Base-by-base conservation (phyloP, 2,329 filamentous ascomycete species). In the Nemania bipapillata region DNA sequence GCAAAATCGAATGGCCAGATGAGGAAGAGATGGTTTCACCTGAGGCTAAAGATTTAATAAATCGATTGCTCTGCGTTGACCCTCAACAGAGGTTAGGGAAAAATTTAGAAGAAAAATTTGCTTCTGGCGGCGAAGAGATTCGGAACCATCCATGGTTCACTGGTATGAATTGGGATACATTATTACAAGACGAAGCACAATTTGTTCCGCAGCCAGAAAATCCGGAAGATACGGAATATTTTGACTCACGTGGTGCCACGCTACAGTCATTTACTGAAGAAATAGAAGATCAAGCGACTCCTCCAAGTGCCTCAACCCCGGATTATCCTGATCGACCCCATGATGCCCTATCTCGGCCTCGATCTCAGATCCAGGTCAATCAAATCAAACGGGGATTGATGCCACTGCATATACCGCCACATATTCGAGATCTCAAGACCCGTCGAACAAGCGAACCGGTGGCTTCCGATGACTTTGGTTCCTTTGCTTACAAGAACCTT, bases 181-280 rank as follows among this genome's bases (percentile, higher is more conserved):
- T 99, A 22, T 86, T 97, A n/a, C 91, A 98, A 76, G 95, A 98
- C 72, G 94, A 97, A 77, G 94, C 96, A 3, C 93, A 97, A 67
- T 99, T 99, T 78, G 91, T 99, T 11, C 96, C 96, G 0, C 92
- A 92, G 47, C 91, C 92, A 1, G 93, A 97, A 76, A 95, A 99
- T 74, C 94, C 93, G 0, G 96, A 99, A 79, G 95, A 99, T 77
- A 99, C 96, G 0, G 96, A 99, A 77, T 99, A 99, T 77, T 99
- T 99, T 74, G 96, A 99, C 81, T 83, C 93, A 24, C 89, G 96
- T 72, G 96, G 96, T 30, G 96, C 96, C 17, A 96, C 94, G 0
- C 86, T 98, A 73, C 93, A 97, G 76, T 92, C 92, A 2, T 99
- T 99, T 79, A 90, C 92, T 0, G 94, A 97, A 71, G 96, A 99